A percentile compares a stretch with the other conserved stretches of the same genome.
Conservation (phyloP, 352 stramenopile genomes). For the Phytophthora cryptogea region DNA sequence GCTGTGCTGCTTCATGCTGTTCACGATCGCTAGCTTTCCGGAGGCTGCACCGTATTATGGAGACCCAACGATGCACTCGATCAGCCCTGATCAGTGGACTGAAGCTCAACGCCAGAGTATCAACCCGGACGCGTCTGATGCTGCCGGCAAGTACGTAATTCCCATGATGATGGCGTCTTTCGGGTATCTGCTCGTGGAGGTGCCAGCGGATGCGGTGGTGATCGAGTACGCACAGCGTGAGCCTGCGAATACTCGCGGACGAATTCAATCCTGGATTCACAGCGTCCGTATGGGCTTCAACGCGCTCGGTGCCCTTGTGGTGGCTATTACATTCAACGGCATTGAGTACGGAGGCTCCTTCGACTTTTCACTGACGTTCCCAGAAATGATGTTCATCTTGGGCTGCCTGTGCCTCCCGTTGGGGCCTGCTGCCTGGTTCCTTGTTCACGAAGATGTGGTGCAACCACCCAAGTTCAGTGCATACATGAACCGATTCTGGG, state of each 20-base stretch:
- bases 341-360: constrained; percentile 61
- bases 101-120: constrained; percentile 39
- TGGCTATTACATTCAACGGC: constrained; percentile 58
- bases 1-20: constrained; percentile 51
- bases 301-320: constrained; percentile 43
- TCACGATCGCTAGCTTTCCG: constrained; percentile 46
- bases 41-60: constrained; percentile 55
- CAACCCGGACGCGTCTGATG: constrained; percentile 42
- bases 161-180: constrained; percentile 77
- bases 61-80: constrained; percentile 38
- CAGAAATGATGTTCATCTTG: constrained; percentile 53
- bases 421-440: constrained; percentile 33
- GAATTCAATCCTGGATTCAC: constrained; percentile 64
- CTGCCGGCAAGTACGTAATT: constrained; percentile 56
- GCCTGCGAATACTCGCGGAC: constrained; percentile 45
- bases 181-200: constrained; percentile 64
- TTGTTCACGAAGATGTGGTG: constrained; percentile 33
- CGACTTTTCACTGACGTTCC: constrained; percentile 55
- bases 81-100: constrained; percentile 39
- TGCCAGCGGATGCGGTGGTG: constrained; percentile 61
- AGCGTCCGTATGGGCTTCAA: constrained; percentile 54
- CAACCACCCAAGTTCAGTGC: constrained; percentile 27
- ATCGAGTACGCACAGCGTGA: constrained; percentile 69
- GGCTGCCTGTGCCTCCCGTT: constrained; percentile 43
- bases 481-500: constrained; percentile 57